Base-by-base conservation (phyloP, 2,329 filamentous ascomycete species). In the Aspergillus brunneoviolaceus region DNA sequence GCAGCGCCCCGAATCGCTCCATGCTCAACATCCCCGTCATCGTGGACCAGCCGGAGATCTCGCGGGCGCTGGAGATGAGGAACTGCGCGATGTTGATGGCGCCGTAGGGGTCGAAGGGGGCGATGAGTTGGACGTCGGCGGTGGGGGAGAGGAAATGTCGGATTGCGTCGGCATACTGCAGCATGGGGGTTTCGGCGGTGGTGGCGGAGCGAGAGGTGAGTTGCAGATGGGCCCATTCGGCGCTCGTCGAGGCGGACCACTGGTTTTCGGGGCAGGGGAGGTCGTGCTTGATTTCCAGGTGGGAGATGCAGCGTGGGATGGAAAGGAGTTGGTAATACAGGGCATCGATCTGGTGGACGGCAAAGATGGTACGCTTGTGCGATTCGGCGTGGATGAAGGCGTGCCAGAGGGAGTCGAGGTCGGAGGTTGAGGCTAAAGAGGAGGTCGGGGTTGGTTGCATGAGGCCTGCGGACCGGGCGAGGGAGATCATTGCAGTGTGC, bases 261-360 rank as follows among this genome's bases (percentile, higher is more conserved):
- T 70, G 69, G 14, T 70, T 69, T 50, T 72, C 69, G 0, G 76
- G 72, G 51, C 75, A 79, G 1, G 79, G 79, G 4, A 81, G 67
- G 16, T 78, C 73, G 55, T 80, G 76, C 60, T 80, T 80, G 62
- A 81, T 75, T 66, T 81, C 79, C 3, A 80, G 67, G 49, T 80
- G 68, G 5, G 68, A 70, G 48, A 70, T 67, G 10, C 62, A 68
- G 39, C 68, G 67, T 0, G 68, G 68, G 12, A 70, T 67, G 2
- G 68, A 70, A 3, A 80, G 66, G 53, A 79, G 71, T 53, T 80
- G 77, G 59, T 80, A 80, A 75, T 77, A 80, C 2, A 79, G 62
- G 0, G 77, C 71, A 58, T 80, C 78, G 27, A 29, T 29, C 27
- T 29, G 27, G 7, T 29, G 27, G 27, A 29, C 27, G 2, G 27